phyloP scores from a whole-genome alignment of 2,329 filamentous ascomycete genomes.

The Trichoderma sp. region DNA sequence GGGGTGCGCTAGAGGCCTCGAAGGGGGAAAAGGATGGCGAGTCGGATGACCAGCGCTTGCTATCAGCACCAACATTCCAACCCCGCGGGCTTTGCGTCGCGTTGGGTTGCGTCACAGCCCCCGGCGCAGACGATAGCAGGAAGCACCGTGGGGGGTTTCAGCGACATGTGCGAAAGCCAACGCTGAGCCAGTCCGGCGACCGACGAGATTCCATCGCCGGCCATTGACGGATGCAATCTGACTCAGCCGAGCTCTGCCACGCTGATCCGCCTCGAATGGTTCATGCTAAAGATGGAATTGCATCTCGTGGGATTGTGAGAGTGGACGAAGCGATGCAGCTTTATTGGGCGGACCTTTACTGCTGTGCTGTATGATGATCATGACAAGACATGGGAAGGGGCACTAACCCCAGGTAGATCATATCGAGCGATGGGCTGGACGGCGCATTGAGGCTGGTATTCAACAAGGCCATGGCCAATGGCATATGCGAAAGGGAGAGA shows the following conservation, averaged over 20 bases:
- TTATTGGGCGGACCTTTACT: conserved; percentile 10
- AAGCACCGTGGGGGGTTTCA: conserved; percentile 7
- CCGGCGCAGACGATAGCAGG: background rate
- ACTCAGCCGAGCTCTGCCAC: conserved; percentile 6
- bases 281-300: background rate
- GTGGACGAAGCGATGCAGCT: conserved; percentile 2
- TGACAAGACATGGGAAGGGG: conserved; percentile 4
- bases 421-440: conserved; percentile 3
- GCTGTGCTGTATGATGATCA: background rate
- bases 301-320: background rate
- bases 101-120: conserved; percentile 14
- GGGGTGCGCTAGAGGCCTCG: background rate
- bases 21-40: background rate
- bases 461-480: background rate
- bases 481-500: background rate
- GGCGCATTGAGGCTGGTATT: conserved; percentile 1
- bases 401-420: conserved; percentile 11
- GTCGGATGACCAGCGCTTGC: conserved; percentile 18
- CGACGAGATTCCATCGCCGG: background rate
- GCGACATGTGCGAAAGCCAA: background rate
- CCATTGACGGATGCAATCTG: conserved; percentile 3
- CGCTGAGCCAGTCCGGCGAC: background rate
- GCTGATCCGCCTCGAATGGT: conserved; percentile 2
- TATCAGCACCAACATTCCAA: conserved; percentile 17
- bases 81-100: conserved; percentile 11